Conservation (phyloP, 345 rosid genomes). For the Cardamine chenopodiifolia region DNA sequence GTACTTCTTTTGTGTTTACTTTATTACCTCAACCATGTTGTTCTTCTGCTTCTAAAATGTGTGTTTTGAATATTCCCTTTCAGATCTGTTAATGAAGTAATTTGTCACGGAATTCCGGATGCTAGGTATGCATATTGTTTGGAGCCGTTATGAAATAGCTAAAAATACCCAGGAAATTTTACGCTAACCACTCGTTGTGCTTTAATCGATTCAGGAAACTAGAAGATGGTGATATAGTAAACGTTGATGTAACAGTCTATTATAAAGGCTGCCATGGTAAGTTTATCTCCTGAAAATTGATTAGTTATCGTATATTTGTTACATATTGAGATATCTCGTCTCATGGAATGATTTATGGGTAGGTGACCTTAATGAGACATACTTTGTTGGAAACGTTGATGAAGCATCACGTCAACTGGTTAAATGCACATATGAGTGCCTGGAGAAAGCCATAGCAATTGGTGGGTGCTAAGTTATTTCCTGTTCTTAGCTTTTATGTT, state of each 20-base stretch:
- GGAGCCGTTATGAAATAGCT: neutral
- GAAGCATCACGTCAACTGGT: constrained; percentile 85
- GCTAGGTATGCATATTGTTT: constrained; percentile 61
- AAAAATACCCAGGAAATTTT: neutral
- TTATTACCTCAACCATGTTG: constrained; percentile 16
- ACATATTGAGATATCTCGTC: neutral
- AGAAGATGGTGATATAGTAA: constrained; percentile 95
- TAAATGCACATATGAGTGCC: constrained; percentile 87
- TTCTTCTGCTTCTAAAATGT: constrained; percentile 23
- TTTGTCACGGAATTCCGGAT: constrained; percentile 99
- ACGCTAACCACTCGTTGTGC: constrained; percentile 6
- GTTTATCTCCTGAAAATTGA: constrained; percentile 20
- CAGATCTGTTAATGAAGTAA: constrained; percentile 97
- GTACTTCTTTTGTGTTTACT: constrained; percentile 54
- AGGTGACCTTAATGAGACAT: constrained; percentile 98
- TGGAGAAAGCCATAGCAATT: constrained; percentile 86
- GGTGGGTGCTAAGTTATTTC: constrained; percentile 51
- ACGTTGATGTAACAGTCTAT: constrained; percentile 83
- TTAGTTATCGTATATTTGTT: neutral
- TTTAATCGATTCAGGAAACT: constrained; percentile 60
- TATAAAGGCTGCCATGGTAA: constrained; percentile 95
- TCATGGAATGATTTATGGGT: constrained; percentile 29
- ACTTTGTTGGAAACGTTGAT: constrained; percentile 92
- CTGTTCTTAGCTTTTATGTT: constrained; percentile 6
- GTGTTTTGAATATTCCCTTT: constrained; percentile 29